Conservation (phyloP, 164 flowering plant genomes). For the Hamamelis virginiana region DNA sequence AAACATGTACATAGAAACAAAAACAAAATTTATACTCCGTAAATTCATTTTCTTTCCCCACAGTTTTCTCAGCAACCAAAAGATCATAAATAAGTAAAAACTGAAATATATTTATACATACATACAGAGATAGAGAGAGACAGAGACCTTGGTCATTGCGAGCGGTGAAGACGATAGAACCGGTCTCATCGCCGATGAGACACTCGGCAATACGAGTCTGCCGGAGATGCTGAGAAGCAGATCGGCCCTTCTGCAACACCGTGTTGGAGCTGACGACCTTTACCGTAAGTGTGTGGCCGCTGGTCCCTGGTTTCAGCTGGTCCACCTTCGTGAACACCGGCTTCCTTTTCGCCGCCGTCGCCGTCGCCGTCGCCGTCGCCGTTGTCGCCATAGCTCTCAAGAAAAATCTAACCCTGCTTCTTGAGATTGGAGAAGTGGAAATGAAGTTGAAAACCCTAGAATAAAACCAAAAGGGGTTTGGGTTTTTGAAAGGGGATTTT, state of each 20-base stretch:
- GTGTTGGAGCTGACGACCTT: slow-evolving; percentile 45
- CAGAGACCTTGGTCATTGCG: slow-evolving; percentile 69
- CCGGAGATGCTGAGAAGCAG: slow-evolving; percentile 33
- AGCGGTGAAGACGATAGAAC: slow-evolving; percentile 54
- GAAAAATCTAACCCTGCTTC: not conserved
- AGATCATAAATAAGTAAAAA: no score
- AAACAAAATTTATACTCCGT: no score
- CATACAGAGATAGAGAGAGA: no score
- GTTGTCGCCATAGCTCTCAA: not conserved
- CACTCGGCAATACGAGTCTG: slow-evolving; percentile 58
- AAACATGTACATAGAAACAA: no score
- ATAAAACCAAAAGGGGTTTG: not conserved
- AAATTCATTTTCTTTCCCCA: no score
- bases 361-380: not conserved
- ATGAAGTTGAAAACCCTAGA: not conserved
- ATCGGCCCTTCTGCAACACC: slow-evolving; percentile 36
- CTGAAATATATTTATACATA: no score
- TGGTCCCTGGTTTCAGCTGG: slow-evolving; percentile 48
- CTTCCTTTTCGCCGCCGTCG: slow-evolving; percentile 34
- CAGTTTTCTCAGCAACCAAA: no score
- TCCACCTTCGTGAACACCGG: slow-evolving; percentile 57
- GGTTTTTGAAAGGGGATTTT: not conserved
- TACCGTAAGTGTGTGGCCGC: slow-evolving; percentile 51
- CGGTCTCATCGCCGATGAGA: slow-evolving; percentile 63
- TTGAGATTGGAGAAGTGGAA: not conserved